These are phyloP conservation scores for Penstemon newberryi DNA, from an alignment of 257 asterid genomes.

Conservation along the genomic window DNA sequence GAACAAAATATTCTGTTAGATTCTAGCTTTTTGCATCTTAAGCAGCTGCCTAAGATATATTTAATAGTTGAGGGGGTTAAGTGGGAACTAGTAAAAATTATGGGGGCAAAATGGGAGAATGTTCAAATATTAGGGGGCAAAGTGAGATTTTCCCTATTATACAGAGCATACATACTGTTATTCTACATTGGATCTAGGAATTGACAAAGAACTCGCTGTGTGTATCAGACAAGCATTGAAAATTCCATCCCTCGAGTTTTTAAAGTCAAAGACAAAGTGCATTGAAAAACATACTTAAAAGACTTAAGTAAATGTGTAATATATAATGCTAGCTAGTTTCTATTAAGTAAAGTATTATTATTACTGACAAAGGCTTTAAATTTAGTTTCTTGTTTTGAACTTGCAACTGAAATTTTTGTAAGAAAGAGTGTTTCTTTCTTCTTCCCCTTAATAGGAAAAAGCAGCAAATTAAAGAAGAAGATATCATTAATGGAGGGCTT, in stretches of 20 bases:
- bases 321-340: not conserved
- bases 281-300: not conserved
- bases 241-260: not conserved
- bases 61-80: too few species aligned
- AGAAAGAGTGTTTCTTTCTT: constrained; percentile 17
- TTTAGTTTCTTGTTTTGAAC: constrained; percentile 11
- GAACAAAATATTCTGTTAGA: too few species aligned
- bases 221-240: not conserved
- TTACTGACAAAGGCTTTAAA: constrained; percentile 11
- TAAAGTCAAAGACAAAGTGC: not conserved
- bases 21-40: too few species aligned
- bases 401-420: constrained; percentile 24
- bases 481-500: constrained; percentile 9
- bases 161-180: not conserved
- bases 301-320: not conserved
- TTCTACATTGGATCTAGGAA: not conserved
- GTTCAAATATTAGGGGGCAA: too few species aligned
- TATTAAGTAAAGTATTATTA: constrained; percentile 16
- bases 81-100: too few species aligned
- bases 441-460: constrained; percentile 29
- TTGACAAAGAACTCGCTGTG: not conserved
- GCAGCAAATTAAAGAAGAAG: constrained; percentile 14
- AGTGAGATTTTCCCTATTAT: not conserved
- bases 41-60: too few species aligned
- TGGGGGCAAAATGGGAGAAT: too few species aligned